Evolutionary conservation across 2,329 filamentous ascomycete genomes (phyloP), one percentile per base, ranked within the genome.

Genomic region (Tolypocladium ovalisporum): DNA sequence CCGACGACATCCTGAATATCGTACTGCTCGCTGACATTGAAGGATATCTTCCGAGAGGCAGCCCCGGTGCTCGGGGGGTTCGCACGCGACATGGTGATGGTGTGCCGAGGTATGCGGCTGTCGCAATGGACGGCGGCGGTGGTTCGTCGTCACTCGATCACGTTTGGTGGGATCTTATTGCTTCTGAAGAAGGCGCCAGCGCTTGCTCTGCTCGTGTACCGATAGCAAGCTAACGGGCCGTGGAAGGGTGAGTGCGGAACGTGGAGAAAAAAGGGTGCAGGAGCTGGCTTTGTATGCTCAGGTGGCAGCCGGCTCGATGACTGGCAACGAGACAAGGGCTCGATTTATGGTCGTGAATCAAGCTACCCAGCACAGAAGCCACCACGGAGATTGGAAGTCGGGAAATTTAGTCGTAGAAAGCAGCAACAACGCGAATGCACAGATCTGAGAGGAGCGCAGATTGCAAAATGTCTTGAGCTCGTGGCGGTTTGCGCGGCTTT

Each of bases 1-100:
- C 94, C 94, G 60, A 99, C 95, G 54, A 99, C 94, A 86, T 99
- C 94, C 73, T 97, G 93, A 64, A 99, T 99, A 70, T 99, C 94
- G 72, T 99, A 99, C 75, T 99, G 94, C 75, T 99, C 94, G 69
- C 92, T 97, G 62, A 99, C 94, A 71, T 99, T 99, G 86, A 99
- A 99, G 57, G 92, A 97, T 73, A 99, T 99, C 83, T 97, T 99
- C 72, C 94, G 84, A 66, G 85, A 87, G 66, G 82, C 82, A 67
- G 80, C 75, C 58, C 80, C 75, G 73, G 79, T 80, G 71, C 78
- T 84, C 67, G 78, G 81, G 63, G 79, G 72, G 67, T 78, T 75
- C 59, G 80, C 68, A 67, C 81, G 81, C 69, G 81, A 84, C 81
- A 84, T 83, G 67, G 42, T 35, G 17, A 29, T 55, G 57, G 57